Conservation (phyloP, 2,329 filamentous ascomycete species). For the Dissoconium aciculare region DNA sequence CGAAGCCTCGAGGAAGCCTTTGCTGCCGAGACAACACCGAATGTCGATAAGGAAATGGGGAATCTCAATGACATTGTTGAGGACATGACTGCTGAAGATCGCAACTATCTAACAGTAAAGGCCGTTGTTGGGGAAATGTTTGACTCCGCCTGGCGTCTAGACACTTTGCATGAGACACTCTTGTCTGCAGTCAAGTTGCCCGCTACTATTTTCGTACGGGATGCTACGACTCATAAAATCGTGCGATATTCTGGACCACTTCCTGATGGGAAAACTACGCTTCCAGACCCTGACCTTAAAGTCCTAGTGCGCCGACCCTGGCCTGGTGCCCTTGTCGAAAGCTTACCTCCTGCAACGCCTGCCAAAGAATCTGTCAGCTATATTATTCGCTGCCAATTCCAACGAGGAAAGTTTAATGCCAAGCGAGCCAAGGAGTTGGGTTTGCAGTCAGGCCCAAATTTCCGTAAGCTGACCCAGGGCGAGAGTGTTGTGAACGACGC, state of each 20-base stretch:
- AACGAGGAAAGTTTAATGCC: conserved; percentile 67
- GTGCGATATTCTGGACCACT: conserved; percentile 54
- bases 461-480: conserved; percentile 46
- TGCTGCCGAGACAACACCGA: conserved; percentile 17
- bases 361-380: conserved; percentile 64
- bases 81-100: conserved; percentile 30
- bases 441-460: conserved; percentile 46
- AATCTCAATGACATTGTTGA: conserved; percentile 17
- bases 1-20: conserved; percentile 24
- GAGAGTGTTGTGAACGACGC: conserved; percentile 46
- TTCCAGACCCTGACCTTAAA: conserved; percentile 44
- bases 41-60: background rate
- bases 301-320: conserved; percentile 65
- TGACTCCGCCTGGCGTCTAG: conserved; percentile 57
- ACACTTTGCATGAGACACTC: conserved; percentile 51
- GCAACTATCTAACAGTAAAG: conserved; percentile 32
- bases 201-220: conserved; percentile 53
- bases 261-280: conserved; percentile 32
- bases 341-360: conserved; percentile 53
- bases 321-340: conserved; percentile 52
- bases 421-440: conserved; percentile 49
- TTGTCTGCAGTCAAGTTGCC: conserved; percentile 53
- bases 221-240: conserved; percentile 47
- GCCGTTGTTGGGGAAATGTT: conserved; percentile 64
- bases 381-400: conserved; percentile 60